A percentile compares a stretch with the other conserved stretches of the same genome.
phyloP scores from a whole-genome alignment of 495 filamentous ascomycete species.

The Haplographium delicatum region DNA sequence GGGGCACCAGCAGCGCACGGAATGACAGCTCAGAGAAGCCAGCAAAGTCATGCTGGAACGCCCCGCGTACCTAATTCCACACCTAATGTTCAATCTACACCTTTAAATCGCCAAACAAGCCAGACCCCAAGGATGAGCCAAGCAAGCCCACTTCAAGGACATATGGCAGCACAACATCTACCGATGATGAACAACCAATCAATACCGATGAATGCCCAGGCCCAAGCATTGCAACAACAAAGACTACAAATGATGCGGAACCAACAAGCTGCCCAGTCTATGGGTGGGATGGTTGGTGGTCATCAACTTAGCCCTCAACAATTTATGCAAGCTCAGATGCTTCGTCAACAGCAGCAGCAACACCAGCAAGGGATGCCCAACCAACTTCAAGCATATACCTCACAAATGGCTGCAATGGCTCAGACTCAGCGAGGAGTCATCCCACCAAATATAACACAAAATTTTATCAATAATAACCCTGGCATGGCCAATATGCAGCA shows the following conservation, averaged over 20 bases:
- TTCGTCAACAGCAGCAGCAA: conserved; percentile 23
- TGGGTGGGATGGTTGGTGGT: conserved; percentile 22
- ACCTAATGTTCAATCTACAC: conserved; percentile 72
- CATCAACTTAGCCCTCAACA: conserved; percentile 29
- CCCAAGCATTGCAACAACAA: conserved; percentile 16
- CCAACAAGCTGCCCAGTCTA: conserved; percentile 25
- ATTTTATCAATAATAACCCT: conserved; percentile 28
- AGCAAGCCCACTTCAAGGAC: conserved; percentile 57
- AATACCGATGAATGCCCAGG: conserved; percentile 21
- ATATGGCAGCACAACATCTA: conserved; percentile 55
- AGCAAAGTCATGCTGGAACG: conserved; percentile 76
- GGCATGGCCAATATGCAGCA: conserved; percentile 27
- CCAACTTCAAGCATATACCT: conserved; percentile 27
- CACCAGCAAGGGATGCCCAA: conserved; percentile 23
- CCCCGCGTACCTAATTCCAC: conserved; percentile 76
- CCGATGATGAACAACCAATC: conserved; percentile 42
- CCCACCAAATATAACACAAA: conserved; percentile 21
- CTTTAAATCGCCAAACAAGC: conserved; percentile 62
- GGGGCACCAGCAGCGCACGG: conserved; percentile 55
- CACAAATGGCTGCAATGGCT: conserved; percentile 21
- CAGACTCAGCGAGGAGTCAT: not conserved
- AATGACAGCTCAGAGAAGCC: conserved; percentile 75
- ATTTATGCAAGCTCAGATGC: conserved; percentile 14
- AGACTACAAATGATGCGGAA: conserved; percentile 22
- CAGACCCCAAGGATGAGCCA: conserved; percentile 69